phyloP scores from a whole-genome alignment of 805 yeast species.

The Wickerhamomyces sydowiorum region DNA sequence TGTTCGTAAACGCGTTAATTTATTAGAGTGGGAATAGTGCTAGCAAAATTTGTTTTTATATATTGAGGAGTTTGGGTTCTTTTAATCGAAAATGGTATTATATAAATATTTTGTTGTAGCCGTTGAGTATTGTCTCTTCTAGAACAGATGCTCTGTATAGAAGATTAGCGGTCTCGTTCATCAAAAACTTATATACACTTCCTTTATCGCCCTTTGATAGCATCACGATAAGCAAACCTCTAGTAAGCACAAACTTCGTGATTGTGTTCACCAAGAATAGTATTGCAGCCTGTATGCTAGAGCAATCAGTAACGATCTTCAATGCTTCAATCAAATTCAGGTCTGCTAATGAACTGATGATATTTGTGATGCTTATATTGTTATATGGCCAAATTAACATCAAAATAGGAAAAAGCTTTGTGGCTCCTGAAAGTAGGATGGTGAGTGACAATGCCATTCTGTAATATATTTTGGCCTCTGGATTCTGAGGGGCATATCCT shows the following conservation, averaged over 20 bases:
- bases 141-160: too few species aligned
- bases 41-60: neutral
- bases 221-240: slow-evolving; percentile 7
- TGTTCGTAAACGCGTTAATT: slow-evolving; percentile 26
- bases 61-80: too few species aligned
- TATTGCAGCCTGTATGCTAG: slow-evolving; percentile 7
- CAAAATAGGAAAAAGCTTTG: slow-evolving; percentile 81
- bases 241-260: slow-evolving; percentile 11
- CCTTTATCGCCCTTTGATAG: slow-evolving; percentile 7
- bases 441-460: slow-evolving; percentile 55
- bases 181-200: neutral
- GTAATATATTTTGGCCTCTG: slow-evolving; percentile 18
- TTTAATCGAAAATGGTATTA: neutral
- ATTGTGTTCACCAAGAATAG: slow-evolving; percentile 9
- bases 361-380: slow-evolving; percentile 54
- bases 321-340: slow-evolving; percentile 64
- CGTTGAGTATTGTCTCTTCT: too few species aligned
- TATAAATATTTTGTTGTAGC: neutral
- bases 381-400: slow-evolving; percentile 98
- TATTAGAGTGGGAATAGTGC: slow-evolving; percentile 44
- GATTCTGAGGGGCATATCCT: slow-evolving; percentile 2
- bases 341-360: slow-evolving; percentile 56
- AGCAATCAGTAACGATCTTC: slow-evolving; percentile 33
- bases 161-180: neutral
- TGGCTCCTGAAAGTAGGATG: slow-evolving; percentile 67